phyloP scores from a whole-genome alignment of 805 yeast species.

The Lipomyces spencermartinsiae region DNA sequence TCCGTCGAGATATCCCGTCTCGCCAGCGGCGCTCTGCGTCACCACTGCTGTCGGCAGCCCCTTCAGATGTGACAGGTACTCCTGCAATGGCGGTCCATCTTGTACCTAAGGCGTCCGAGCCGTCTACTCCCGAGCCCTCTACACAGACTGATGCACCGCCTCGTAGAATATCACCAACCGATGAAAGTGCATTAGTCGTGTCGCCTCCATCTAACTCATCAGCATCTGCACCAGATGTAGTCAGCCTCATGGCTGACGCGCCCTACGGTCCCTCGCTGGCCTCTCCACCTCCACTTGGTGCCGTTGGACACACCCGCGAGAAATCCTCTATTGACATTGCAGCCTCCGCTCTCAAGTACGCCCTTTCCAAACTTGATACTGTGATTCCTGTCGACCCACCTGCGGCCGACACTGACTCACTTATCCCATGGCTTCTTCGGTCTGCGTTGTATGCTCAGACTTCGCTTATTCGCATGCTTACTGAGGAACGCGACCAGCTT shows the following conservation, averaged over 20 bases:
- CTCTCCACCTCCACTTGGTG: no score
- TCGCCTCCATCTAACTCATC: no score
- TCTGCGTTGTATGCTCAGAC: neutral
- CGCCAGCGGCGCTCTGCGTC: neutral
- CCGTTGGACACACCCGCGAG: no score
- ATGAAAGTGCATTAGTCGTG: neutral
- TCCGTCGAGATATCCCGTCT: neutral
- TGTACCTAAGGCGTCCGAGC: neutral
- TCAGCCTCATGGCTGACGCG: neutral
- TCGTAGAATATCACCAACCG: neutral
- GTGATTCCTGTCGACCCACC: neutral
- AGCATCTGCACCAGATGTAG: neutral
- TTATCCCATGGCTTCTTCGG: neutral
- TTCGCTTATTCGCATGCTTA: neutral
- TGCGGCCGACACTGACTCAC: neutral
- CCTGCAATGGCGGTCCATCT: neutral
- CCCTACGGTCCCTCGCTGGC: neutral
- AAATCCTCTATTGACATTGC: neutral
- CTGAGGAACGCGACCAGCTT: constrained; percentile 6
- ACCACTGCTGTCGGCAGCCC: neutral
- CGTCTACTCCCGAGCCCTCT: neutral
- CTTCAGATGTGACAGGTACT: neutral
- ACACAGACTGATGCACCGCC: neutral
- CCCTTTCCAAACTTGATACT: neutral
- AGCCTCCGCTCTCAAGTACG: neutral